phyloP scores from a whole-genome alignment of 139 green algal genomes.

The Picochlorum sp. region DNA sequence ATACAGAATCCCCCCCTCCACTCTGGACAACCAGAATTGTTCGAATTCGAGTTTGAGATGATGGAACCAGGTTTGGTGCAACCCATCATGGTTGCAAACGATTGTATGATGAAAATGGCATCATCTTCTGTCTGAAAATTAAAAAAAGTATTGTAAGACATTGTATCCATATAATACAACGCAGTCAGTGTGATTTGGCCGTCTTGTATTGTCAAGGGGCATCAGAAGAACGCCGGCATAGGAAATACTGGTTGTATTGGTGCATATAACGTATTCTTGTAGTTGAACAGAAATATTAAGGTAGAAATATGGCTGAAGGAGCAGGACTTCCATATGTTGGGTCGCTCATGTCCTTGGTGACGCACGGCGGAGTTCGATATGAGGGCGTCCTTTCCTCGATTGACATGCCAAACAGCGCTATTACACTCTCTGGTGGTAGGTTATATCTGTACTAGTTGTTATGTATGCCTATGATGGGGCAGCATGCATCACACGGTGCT shows the following conservation, averaged over 20 bases:
- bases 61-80: slow-evolving; percentile 3
- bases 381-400: slow-evolving; percentile 81
- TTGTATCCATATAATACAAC: no score
- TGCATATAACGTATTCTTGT: background rate
- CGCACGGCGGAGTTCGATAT: slow-evolving; percentile 82
- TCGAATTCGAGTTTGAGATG: slow-evolving; percentile 16
- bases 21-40: slow-evolving; percentile 15
- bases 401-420: slow-evolving; percentile 77
- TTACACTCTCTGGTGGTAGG: slow-evolving; percentile 75
- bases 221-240: background rate
- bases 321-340: slow-evolving; percentile 60
- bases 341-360: slow-evolving; percentile 70
- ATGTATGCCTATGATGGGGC: no score
- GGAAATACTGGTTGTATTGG: background rate
- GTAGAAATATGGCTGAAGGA: slow-evolving; percentile 10
- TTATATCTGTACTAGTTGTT: background rate
- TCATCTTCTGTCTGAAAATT: no score
- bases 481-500: background rate
- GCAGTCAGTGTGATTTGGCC: background rate
- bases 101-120: background rate
- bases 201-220: background rate
- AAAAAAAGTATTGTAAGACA: no score
- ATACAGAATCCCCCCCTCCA: slow-evolving; percentile 4
- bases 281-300: background rate
- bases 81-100: background rate